Conservation (phyloP, 306 rosid species). For the Malus domestica region ASM211411v1 NC_041803.1:48173501-48174000, state of each 20-base stretch:
- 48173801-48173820: slow-evolving; percentile 78
- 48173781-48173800: slow-evolving; percentile 95
- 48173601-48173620: not conserved
- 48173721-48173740: slow-evolving; percentile 96
- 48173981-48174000: not conserved
- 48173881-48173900: slow-evolving; percentile 78
- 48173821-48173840: slow-evolving; percentile 85
- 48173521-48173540: not conserved
- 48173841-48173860: slow-evolving; percentile 74
- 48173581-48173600: not conserved
- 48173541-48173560: not conserved
- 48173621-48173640: slow-evolving; percentile 2
- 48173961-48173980: not conserved
- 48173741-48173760: slow-evolving; percentile 84
- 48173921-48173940: not conserved
- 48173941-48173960: not conserved
- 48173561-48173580: not conserved
- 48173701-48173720: slow-evolving; percentile 99
- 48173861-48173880: slow-evolving; percentile 74
- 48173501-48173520: not conserved
- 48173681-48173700: slow-evolving; percentile 96
- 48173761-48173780: slow-evolving; percentile 98
- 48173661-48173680: slow-evolving; percentile 28
- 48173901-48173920: slow-evolving; percentile 63
- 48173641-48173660: not conserved